Percentiles rank a stretch among this genome's conserved stretches.
Evolutionary conservation across 108 stramenopile genomes (phyloP).

Genomic region (Nitzschia sp.): DNA sequence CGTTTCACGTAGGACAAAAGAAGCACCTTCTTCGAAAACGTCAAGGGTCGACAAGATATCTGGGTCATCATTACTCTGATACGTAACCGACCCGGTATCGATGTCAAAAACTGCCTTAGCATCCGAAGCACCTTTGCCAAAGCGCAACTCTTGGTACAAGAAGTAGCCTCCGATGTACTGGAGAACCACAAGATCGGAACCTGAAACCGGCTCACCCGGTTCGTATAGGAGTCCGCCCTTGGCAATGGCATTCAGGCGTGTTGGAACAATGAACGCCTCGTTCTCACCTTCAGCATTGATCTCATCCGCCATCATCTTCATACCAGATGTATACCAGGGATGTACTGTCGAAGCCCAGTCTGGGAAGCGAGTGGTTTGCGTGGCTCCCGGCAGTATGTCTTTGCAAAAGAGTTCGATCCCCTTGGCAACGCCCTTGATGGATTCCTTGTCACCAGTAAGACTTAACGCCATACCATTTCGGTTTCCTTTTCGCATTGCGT

Average conservation of each 20-base stretch:
- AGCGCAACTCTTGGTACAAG: slow-evolving; percentile 85
- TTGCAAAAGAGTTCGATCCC: slow-evolving; percentile 56
- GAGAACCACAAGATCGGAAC: slow-evolving; percentile 62
- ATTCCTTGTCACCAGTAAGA: slow-evolving; percentile 76
- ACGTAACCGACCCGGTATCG: slow-evolving; percentile 60
- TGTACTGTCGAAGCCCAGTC: slow-evolving; percentile 58
- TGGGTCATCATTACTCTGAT: slow-evolving; percentile 78
- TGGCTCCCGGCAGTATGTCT: slow-evolving; percentile 39
- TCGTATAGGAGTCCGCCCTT: slow-evolving; percentile 82
- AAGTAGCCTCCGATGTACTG: slow-evolving; percentile 79
- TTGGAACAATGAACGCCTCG: slow-evolving; percentile 82
- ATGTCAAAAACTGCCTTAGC: slow-evolving; percentile 72
- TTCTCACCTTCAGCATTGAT: slow-evolving; percentile 34
- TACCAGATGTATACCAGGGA: slow-evolving; percentile 67
- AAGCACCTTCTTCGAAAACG: slow-evolving; percentile 69
- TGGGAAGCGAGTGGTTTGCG: slow-evolving; percentile 45
- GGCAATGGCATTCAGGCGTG: slow-evolving; percentile 85
- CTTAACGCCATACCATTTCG: slow-evolving; percentile 80
- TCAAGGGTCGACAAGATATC: slow-evolving; percentile 71
- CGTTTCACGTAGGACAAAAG: slow-evolving; percentile 45
- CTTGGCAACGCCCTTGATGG: slow-evolving; percentile 46
- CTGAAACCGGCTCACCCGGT: slow-evolving; percentile 64
- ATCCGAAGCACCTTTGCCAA: slow-evolving; percentile 88
- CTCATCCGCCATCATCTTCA: slow-evolving; percentile 41
- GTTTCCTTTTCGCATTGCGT: slow-evolving; percentile 58